Evolutionary conservation across 768 basidiomycete genomes (phyloP), one percentile per base, ranked within the genome.

Genomic region (Porphyrellus cyaneotinctus): DNA sequence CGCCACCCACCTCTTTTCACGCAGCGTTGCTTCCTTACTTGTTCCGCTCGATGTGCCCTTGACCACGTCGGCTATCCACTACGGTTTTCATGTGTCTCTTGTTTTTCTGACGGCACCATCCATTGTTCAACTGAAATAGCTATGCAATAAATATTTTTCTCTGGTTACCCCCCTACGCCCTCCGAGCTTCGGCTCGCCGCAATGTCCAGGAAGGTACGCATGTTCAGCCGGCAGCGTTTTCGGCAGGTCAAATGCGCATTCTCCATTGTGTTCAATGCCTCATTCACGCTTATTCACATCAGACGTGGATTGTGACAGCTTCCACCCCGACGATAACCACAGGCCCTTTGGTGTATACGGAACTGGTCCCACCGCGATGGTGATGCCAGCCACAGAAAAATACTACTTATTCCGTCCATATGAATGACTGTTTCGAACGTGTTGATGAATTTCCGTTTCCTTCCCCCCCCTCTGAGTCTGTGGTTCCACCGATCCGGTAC

Each of bases 211-310:
- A 47, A 49, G 33, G 12, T 26, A 44, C 51, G 48, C 31, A 53
- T 49, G 50, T 30, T 43, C 43, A 28, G 38, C 51, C 60, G 63
- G 63, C 53, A 14, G 56, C 44, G 57, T 63, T 61, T 11, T 49
- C 51, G 54, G 51, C 52, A 37, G 36, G 31, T 45, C 43, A 38
- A 38, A 39, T 18, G 37, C 31, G 47, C 48, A 26, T 17, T 38
- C 46, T 59, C 38, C 36, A 49, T 15, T 38, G 32, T 30, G 30
- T 36, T 43, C 31, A 13, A 15, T 31, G 36, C 13, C 17, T 31
- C 44, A 36, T 20, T 42, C 48, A 47, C 24, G 48, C 42, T 41
- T 37, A 17, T 47, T 32, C 45, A 45, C 42, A 54, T 49, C 38
- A 43, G 31, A 43, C 28, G 26, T 50, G 31, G 28, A 43, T 33